Base-by-base conservation (phyloP, 2,329 filamentous ascomycete genomes). In the Chaetomium sp. region DNA sequence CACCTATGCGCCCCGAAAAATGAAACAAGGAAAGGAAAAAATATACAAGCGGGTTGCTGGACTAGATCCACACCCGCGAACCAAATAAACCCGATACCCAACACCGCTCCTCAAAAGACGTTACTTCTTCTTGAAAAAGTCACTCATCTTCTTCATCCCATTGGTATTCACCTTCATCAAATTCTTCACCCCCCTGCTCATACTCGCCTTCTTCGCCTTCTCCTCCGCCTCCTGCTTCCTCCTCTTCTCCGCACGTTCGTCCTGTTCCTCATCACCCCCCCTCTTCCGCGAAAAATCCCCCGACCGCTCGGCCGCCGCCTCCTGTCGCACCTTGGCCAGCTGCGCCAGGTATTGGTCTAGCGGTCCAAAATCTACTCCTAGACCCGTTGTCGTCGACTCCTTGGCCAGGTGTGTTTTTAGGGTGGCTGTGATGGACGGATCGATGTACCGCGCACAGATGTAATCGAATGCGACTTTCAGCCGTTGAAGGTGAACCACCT, bases 61-160 rank as follows among this genome's bases (percentile, higher is more conserved):
- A 27, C 19, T 27, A 27, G 19, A 27, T 27, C 19, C 19, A 27
- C 19, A 27, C 19, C 19, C 19, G 19, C 11, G 4, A 32, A 11
- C 35, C 4, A n/a, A 14, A 12, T 12, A 6, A 41, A 11, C n/a
- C 41, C 69, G 65, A 69, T 70, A 69, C 67, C 68, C 67, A 64
- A 38, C 34, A 7, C 8, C 3, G 19, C 19, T 27, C 19, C 19
- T 27, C 19, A 46, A 14, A 59, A 41, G 12, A 33, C 33, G 9
- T 10, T 47, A 59, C 47, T 80, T 81, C 73, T 92, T 95, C 58
- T 84, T 84, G 71, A 99, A 99, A 73, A 99, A 99, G 59, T 86
- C 82, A 68, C 89, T 96, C 81, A 99, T 81, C 76, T 97, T 99
- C 79, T 88, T 94, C 94, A 99, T 99, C 1, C 94, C 94, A 27